Evolutionary conservation across 768 basidiomycete species (phyloP).

Genomic region (Pisolithus orientalis): DNA sequence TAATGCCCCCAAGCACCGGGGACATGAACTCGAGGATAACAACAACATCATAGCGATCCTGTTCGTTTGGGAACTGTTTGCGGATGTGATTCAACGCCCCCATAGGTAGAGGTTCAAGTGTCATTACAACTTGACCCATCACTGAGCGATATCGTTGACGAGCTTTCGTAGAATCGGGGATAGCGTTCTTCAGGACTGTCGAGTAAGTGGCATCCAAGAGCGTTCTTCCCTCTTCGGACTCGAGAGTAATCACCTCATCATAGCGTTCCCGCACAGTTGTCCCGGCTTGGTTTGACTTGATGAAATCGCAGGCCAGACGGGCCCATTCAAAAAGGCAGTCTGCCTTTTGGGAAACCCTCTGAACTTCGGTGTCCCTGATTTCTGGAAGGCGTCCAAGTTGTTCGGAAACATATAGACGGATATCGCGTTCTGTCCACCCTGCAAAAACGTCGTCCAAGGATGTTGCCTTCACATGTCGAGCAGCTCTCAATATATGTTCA

Average conservation of each 20-base stretch:
- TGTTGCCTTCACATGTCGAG: neutral
- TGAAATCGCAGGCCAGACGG: constrained; percentile 9
- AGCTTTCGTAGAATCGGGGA: neutral
- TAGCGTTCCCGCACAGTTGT: neutral
- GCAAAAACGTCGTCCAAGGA: neutral
- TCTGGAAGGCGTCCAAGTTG: neutral
- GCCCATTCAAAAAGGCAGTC: constrained; percentile 20
- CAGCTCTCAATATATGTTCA: neutral
- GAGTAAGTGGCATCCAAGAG: neutral
- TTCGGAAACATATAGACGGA: neutral
- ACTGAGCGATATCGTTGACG: neutral
- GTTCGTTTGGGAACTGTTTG: too few relatives aligned
- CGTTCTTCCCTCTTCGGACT: neutral
- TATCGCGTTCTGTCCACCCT: neutral
- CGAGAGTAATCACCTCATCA: neutral
- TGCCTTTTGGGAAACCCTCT: constrained; percentile 5
- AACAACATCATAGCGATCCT: too few relatives aligned
- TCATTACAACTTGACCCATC: neutral
- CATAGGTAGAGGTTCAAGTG: too few relatives aligned
- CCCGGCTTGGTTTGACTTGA: neutral
- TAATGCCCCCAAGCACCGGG: too few relatives aligned
- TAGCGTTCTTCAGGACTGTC: neutral
- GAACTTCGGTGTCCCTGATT: neutral
- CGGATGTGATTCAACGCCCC: too few relatives aligned
- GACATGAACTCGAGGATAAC: too few relatives aligned